These are phyloP conservation scores for Diddensiella transvaalensis DNA, from an alignment of 805 yeast genomes.

Conservation along the genomic window DNA sequence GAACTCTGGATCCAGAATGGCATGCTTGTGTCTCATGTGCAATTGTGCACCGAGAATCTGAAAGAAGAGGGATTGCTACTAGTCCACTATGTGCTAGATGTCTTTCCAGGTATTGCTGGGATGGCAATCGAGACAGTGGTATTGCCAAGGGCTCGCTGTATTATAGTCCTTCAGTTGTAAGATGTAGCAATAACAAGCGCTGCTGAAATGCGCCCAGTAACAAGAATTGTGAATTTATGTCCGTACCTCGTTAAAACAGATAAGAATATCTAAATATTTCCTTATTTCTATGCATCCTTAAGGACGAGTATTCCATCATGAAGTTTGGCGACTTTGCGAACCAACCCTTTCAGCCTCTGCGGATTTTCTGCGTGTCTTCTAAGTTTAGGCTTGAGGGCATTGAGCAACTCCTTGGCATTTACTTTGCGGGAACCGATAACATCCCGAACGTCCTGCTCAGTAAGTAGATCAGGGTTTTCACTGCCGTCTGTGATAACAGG, in stretches of 20 bases:
- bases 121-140: conserved; percentile 38
- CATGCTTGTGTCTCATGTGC: conserved; percentile 82
- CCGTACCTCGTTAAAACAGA: not conserved
- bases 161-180: conserved; percentile 12
- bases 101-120: conserved; percentile 77
- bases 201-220: not conserved
- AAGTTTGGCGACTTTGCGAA: conserved; percentile 54
- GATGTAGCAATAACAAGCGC: not conserved
- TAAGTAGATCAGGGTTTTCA: conserved; percentile 43
- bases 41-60: conserved; percentile 73
- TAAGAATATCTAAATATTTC: too few relatives aligned
- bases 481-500: conserved; percentile 27
- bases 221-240: not conserved
- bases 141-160: conserved; percentile 11
- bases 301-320: conserved; percentile 39
- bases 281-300: conserved; percentile 10
- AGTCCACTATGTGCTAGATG: conserved; percentile 71
- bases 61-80: conserved; percentile 58
- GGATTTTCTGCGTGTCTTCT: conserved; percentile 61
- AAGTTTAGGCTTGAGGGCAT: conserved; percentile 58
- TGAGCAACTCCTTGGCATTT: conserved; percentile 61
- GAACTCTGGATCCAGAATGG: conserved; percentile 69
- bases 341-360: conserved; percentile 53
- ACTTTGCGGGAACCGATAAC: conserved; percentile 46
- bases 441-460: conserved; percentile 67